Conservation (phyloP, 768 basidiomycete species). For the Mycena sanguinolenta region DNA sequence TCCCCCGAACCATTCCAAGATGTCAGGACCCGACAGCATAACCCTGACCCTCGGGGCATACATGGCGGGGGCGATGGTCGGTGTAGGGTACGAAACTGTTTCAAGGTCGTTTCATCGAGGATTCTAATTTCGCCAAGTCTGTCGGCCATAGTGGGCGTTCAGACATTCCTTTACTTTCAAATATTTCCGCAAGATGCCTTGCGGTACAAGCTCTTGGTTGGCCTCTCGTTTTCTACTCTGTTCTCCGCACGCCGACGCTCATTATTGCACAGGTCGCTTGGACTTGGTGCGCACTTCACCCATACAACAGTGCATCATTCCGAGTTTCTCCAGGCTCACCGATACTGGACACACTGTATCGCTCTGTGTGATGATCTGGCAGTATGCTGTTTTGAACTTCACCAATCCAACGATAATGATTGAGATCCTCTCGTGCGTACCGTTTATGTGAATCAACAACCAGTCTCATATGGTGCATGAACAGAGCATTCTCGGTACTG, state of each 20-base stretch:
- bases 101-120: too few species aligned
- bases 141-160: slow-evolving; percentile 11
- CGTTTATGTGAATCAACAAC: neutral
- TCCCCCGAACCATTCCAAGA: too few species aligned
- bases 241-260: neutral
- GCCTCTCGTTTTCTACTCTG: neutral
- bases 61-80: too few species aligned
- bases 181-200: slow-evolving; percentile 21
- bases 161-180: slow-evolving; percentile 25
- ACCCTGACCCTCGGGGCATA: too few species aligned
- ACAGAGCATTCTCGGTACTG: neutral
- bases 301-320: neutral
- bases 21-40: too few species aligned
- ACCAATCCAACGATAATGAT: slow-evolving; percentile 26
- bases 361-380: slow-evolving; percentile 55
- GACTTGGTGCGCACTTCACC: slow-evolving; percentile 19
- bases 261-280: slow-evolving; percentile 15
- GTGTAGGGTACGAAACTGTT: too few species aligned
- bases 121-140: neutral
- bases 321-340: slow-evolving; percentile 45
- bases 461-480: neutral
- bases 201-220: slow-evolving; percentile 23
- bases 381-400: slow-evolving; percentile 52
- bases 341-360: slow-evolving; percentile 54
- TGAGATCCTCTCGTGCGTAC: slow-evolving; percentile 18